Conservation (phyloP, 768 basidiomycete genomes). For the Amanita rimosa region DNA sequence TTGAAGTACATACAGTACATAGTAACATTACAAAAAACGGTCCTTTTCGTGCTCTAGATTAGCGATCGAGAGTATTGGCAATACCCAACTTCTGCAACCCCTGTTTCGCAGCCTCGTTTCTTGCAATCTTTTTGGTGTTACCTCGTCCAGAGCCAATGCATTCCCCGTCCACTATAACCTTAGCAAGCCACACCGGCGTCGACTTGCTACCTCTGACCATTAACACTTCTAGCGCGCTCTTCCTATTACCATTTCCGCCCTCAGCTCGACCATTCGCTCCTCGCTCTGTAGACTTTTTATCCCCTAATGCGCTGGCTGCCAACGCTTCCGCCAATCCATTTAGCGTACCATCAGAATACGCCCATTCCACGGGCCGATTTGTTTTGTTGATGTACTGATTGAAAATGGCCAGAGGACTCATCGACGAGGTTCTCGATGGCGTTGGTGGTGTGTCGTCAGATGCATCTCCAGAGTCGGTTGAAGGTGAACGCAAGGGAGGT, state of each 20-base stretch:
- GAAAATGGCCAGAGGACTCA: conserved; percentile 68
- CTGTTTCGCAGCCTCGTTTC: conserved; percentile 74
- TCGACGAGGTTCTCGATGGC: conserved; percentile 17
- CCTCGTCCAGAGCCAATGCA: conserved; percentile 53
- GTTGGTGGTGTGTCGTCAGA: not conserved
- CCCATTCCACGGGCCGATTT: conserved; percentile 56
- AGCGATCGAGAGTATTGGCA: not conserved
- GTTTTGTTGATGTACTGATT: conserved; percentile 64
- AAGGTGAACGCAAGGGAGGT: conserved; percentile 13
- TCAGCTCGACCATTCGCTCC: not conserved
- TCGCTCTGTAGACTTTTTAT: conserved; percentile 5
- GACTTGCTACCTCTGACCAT: conserved; percentile 37
- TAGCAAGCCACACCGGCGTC: conserved; percentile 72
- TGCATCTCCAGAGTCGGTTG: conserved; percentile 3
- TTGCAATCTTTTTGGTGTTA: conserved; percentile 67
- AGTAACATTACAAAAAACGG: too few species aligned
- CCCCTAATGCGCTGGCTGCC: not conserved
- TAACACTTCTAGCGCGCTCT: conserved; percentile 8
- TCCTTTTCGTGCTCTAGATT: not conserved
- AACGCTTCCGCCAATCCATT: conserved; percentile 4
- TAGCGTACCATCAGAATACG: conserved; percentile 33
- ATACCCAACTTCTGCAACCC: conserved; percentile 54
- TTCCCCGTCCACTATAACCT: conserved; percentile 49
- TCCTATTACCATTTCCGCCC: not conserved
- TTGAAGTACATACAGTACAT: too few species aligned